These are phyloP conservation scores for Nephelium lappaceum DNA, from an alignment of 345 rosid genomes.

Conservation along the genomic window DNA sequence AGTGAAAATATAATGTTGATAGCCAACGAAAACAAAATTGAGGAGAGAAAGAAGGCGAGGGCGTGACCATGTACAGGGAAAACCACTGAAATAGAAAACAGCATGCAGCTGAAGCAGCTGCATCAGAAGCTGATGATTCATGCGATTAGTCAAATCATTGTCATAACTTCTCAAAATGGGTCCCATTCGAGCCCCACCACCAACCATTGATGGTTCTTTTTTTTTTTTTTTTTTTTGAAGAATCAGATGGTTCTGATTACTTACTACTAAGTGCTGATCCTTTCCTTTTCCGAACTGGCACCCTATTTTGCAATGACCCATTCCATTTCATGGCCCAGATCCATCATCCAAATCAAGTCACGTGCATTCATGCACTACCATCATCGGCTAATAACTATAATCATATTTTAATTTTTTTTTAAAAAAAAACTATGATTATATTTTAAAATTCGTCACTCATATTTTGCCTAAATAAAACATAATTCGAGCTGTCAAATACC, in stretches of 20 bases:
- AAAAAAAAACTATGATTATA: not conserved
- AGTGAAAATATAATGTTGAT: not conserved
- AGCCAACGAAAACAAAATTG: not conserved
- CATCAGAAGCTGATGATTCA: conserved; percentile 16
- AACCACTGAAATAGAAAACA: not conserved
- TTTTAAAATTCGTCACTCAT: not conserved
- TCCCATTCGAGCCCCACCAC: conserved; percentile 17
- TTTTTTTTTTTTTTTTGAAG: too few relatives aligned
- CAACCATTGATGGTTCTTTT: conserved; percentile 28
- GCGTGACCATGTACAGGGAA: not conserved
- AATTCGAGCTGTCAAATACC: too few relatives aligned
- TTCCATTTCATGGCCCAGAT: conserved; percentile 38
- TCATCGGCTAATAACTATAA: conserved; percentile 24
- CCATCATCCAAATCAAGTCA: conserved; percentile 34
- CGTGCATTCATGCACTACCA: conserved; percentile 50
- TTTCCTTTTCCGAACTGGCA: conserved; percentile 35
- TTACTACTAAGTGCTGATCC: conserved; percentile 22
- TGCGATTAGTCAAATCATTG: conserved; percentile 36
- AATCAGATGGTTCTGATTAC: too few relatives aligned
- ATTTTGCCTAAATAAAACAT: too few relatives aligned
- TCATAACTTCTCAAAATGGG: conserved; percentile 24
- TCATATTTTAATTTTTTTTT: not conserved
- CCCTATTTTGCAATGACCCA: conserved; percentile 28
- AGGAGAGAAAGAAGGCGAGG: not conserved
- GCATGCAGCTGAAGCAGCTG: conserved; percentile 17